Conservation (phyloP, 2,329 filamentous ascomycete species). For the Annulohypoxylon truncatum region DNA sequence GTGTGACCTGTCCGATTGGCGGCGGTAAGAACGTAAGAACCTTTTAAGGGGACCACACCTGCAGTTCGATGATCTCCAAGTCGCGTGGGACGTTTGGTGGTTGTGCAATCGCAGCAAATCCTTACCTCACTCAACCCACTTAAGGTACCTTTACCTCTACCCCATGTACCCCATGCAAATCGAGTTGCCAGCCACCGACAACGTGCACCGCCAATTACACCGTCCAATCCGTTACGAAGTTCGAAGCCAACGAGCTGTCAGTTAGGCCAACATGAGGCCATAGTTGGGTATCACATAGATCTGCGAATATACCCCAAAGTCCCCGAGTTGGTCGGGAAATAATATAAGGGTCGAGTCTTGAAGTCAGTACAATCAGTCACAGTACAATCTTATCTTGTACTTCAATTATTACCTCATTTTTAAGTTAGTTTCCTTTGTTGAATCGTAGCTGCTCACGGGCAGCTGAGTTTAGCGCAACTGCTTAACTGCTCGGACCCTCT, state of each 20-base stretch:
- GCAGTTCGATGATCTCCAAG: constrained; percentile 42
- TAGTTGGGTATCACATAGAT: constrained; percentile 24
- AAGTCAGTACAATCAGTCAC: not conserved
- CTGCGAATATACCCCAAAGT: constrained; percentile 13
- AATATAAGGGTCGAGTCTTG: not conserved
- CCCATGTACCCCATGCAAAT: constrained; percentile 15
- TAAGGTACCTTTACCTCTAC: not conserved
- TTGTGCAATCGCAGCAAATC: constrained; percentile 25
- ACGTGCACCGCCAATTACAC: constrained; percentile 27
- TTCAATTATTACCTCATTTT: constrained; percentile 33
- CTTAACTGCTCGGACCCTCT: not conserved
- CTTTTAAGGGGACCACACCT: constrained; percentile 23
- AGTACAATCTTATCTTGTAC: not conserved
- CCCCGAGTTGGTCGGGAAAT: not conserved
- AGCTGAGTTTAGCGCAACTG: not conserved
- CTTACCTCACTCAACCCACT: constrained; percentile 17
- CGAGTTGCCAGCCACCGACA: constrained; percentile 16
- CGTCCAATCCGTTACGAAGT: constrained; percentile 28
- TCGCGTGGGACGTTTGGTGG: constrained; percentile 42
- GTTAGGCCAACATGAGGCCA: constrained; percentile 35
- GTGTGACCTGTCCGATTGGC: constrained; percentile 43
- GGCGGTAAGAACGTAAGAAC: constrained; percentile 26
- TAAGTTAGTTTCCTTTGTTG: constrained; percentile 26
- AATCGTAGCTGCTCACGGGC: constrained; percentile 11
- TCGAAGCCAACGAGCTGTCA: constrained; percentile 23